Base-by-base conservation (phyloP, 116 monocot species). In the Dioscorea cayenensis region DNA sequence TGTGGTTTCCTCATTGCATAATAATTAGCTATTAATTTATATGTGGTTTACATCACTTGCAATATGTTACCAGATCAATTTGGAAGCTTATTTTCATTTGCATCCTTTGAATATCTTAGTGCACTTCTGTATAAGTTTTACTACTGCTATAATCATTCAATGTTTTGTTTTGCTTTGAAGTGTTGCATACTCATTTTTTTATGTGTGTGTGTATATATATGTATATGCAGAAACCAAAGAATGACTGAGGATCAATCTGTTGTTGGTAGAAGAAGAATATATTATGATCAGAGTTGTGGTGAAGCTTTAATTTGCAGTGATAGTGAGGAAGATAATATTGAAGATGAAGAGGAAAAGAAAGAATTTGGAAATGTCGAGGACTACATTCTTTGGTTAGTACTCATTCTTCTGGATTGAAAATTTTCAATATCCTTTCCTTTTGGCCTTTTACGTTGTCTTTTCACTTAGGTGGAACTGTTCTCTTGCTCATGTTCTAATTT, bases 221-320 rank as follows among this genome's bases (percentile, higher is more conserved):
- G 4, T 71, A 20, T 58, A 5, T 79, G 66, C 84, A 97, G 97
- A 77, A 97, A 97, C 66, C 97, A 97, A 58, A 85, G 93, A 83
- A 97, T 97, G 97, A 73, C 88, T 28, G 97, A 97, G 65, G 97
- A 97, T 74, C 97, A 97, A 82, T 97, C 97, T 71, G 88, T 97
- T 81, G 81, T 97, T 67, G 97, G 97, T 50, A 85, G 97, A 49
- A 82, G 97, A 72, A 86, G 97, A 78, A 97, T 97, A 73, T 97
- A 97, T 71, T 97, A 97, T 86, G 97, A 97, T 76, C 88, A 79
- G 77, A 90, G 77, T 70, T 84, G 92, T 80, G 97, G 97, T 50
- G 97, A 97, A 84, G 97, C 97, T 74, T 76, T 97, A 71, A 97
- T 97, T 66, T 97, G 97, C 74, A 97, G 93, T 74, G 97, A 97